phyloP scores from a whole-genome alignment of 208 protist species.

The Willaertia magna region DNA sequence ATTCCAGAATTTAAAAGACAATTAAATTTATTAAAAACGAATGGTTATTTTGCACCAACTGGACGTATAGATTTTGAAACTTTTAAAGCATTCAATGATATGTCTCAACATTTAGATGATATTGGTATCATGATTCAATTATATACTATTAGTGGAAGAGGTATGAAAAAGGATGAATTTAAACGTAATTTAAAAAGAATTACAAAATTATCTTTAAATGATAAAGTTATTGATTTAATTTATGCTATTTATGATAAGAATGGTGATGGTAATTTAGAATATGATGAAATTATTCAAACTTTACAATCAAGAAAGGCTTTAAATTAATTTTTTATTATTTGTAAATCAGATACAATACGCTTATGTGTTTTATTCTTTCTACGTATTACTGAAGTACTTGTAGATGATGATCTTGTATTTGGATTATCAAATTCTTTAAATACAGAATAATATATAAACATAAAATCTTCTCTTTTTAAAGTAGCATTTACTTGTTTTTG shows the following conservation, averaged over 20 bases:
- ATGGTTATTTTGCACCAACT: background rate
- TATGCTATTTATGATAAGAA: constrained; percentile 3
- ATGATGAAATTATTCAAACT: background rate
- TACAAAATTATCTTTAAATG: background rate
- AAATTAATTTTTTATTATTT: too few relatives aligned
- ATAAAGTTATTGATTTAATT: background rate
- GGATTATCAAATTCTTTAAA: background rate
- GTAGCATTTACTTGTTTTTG: background rate
- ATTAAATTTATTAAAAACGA: constrained; percentile 6
- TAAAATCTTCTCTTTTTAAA: background rate
- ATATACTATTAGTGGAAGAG: background rate
- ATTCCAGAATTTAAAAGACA: background rate
- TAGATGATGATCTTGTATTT: background rate
- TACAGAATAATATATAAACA: background rate
- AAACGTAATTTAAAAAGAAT: background rate
- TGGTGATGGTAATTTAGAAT: background rate
- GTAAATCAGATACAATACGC: too few relatives aligned
- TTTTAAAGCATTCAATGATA: background rate
- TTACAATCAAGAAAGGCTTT: background rate
- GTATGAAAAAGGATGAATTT: background rate
- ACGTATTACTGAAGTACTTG: background rate
- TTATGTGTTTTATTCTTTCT: background rate
- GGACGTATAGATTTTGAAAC: constrained; percentile 3
- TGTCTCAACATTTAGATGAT: background rate
- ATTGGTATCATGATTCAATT: background rate